Evolutionary conservation across 306 rosid genomes (phyloP).

Genomic region (Styphnolobium japonicum): DNA sequence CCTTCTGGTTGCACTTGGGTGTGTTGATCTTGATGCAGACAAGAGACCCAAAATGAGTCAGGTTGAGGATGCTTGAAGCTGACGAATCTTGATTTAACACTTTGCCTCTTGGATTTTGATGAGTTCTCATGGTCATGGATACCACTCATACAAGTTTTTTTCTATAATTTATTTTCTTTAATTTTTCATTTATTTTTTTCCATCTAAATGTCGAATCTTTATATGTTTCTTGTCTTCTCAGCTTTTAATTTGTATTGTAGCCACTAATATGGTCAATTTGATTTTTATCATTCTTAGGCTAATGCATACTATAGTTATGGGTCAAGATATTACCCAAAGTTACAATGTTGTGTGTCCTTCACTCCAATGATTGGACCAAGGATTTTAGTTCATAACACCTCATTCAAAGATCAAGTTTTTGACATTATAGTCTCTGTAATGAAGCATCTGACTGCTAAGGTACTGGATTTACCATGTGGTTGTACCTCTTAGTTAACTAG

Average conservation of each 20-base stretch:
- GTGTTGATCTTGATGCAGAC: constrained; percentile 67
- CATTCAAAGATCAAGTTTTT: constrained; percentile 65
- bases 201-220: too few species aligned
- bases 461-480: constrained; percentile 24
- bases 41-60: constrained; percentile 77
- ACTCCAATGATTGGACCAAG: constrained; percentile 95
- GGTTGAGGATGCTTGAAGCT: constrained; percentile 72
- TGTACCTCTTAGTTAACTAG: neutral
- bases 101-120: too few species aligned
- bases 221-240: neutral
- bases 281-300: constrained; percentile 97
- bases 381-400: constrained; percentile 62
- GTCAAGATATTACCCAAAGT: constrained; percentile 76
- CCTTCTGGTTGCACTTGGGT: constrained; percentile 60
- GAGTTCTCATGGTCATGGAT: too few species aligned
- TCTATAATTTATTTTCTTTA: too few species aligned
- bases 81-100: too few species aligned
- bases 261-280: constrained; percentile 95
- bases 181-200: too few species aligned
- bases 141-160: too few species aligned
- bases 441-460: constrained; percentile 71
- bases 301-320: constrained; percentile 82
- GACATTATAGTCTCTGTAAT: constrained; percentile 61
- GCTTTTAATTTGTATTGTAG: constrained; percentile 40
- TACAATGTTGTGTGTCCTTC: constrained; percentile 89